phyloP scores from a whole-genome alignment of 352 stramenopile genomes.

The Phytopythium mirpurense region DNA sequence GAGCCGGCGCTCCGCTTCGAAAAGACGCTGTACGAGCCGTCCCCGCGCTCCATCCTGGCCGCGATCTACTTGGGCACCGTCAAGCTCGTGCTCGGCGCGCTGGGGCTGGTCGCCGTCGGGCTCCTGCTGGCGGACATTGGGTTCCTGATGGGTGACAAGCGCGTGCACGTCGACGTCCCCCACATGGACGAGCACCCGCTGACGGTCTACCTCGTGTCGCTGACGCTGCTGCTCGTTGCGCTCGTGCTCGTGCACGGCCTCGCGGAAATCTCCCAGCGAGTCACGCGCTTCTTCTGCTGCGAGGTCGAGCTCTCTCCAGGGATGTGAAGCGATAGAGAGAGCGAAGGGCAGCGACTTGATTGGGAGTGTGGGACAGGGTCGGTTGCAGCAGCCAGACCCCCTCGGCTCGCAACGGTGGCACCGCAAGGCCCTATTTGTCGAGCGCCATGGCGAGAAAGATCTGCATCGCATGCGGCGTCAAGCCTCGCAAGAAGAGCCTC shows the following conservation, averaged over 20 bases:
- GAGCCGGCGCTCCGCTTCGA: constrained; percentile 30
- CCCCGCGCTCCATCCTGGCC: constrained; percentile 33
- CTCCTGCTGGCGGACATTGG: constrained; percentile 24
- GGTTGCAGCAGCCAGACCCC: too few relatives aligned
- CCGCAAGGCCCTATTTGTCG: too few relatives aligned
- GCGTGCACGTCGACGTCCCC: constrained; percentile 10
- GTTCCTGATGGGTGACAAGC: constrained; percentile 26
- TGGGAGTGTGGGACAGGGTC: too few relatives aligned
- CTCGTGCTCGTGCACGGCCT: constrained; percentile 35
- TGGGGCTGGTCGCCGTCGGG: constrained; percentile 23
- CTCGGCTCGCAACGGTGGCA: too few relatives aligned
- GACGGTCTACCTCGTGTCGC: constrained; percentile 21
- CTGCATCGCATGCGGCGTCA: background rate
- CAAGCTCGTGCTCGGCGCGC: constrained; percentile 30
- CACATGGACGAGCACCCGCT: constrained; percentile 21
- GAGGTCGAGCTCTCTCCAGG: constrained; percentile 4
- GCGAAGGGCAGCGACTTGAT: too few relatives aligned
- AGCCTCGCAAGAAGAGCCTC: background rate
- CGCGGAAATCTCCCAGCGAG: constrained; percentile 30
- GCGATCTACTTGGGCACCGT: constrained; percentile 44
- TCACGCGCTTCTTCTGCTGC: constrained; percentile 61
- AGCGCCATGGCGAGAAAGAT: background rate
- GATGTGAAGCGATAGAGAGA: background rate
- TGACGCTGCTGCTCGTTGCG: constrained; percentile 23
- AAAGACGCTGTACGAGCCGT: constrained; percentile 21